Conservation (phyloP, 257 asterid genomes). For the Cinchona pubescens region DNA sequence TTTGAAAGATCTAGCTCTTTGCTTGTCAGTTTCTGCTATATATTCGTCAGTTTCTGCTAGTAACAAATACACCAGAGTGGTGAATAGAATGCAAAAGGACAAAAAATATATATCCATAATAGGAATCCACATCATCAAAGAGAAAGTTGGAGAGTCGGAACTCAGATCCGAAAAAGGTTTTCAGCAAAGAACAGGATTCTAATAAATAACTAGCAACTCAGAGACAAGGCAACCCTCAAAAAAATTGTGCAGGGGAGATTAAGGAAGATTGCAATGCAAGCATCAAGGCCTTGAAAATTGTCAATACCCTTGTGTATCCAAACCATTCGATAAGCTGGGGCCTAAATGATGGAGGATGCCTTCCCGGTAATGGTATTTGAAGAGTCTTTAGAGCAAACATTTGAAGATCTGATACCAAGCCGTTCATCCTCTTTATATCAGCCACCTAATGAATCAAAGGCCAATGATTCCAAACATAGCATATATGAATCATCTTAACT, state of each 20-base stretch:
- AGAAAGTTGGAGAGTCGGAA: background rate
- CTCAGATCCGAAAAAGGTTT: background rate
- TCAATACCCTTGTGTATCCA: conserved; percentile 42
- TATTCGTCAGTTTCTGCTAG: background rate
- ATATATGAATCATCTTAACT: background rate
- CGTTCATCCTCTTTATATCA: conserved; percentile 78
- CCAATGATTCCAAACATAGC: background rate
- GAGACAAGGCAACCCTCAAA: background rate
- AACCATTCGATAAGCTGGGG: conserved; percentile 50
- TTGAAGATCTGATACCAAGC: conserved; percentile 82
- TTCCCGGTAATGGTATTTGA: conserved; percentile 79
- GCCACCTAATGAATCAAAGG: conserved; percentile 52
- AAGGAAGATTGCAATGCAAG: background rate
- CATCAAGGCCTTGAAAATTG: background rate
- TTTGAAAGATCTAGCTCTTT: background rate
- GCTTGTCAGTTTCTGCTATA: background rate
- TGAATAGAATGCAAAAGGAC: background rate
- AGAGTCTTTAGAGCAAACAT: conserved; percentile 89
- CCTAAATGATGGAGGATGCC: conserved; percentile 89
- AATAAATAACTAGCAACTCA: background rate
- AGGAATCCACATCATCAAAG: background rate
- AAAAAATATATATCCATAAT: background rate
- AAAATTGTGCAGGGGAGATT: background rate
- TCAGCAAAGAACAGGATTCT: background rate
- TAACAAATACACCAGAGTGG: background rate